Evolutionary conservation across 2,329 filamentous ascomycete species (phyloP).

Genomic region (Ceratocystis variospora): DNA sequence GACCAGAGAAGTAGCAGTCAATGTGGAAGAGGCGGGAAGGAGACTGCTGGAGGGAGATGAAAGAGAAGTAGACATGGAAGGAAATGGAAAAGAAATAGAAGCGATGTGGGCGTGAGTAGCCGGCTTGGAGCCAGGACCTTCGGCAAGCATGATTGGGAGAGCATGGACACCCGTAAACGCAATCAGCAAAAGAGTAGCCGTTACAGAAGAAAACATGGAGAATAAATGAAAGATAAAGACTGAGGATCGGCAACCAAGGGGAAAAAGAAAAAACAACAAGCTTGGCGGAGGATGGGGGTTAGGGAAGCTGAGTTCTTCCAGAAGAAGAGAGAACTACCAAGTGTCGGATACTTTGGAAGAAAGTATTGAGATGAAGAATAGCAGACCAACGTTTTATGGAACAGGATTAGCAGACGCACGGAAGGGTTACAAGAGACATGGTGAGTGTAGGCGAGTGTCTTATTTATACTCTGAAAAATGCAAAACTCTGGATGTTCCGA

Average conservation of each 20-base stretch:
- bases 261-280: neutral
- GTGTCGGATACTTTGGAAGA: neutral
- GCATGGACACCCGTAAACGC: slow-evolving; percentile 1
- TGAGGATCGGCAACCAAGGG: no score
- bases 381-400: neutral
- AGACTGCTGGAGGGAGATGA: neutral
- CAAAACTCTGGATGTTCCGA: neutral
- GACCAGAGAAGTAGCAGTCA: neutral
- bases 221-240: neutral
- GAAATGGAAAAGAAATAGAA: neutral
- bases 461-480: neutral
- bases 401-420: neutral
- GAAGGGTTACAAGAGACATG: neutral
- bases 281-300: neutral
- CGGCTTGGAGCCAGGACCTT: neutral
- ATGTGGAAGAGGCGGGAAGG: neutral
- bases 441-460: neutral
- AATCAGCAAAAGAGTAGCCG: neutral
- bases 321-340: neutral
- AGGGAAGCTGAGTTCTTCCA: neutral
- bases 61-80: neutral
- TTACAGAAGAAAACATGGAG: neutral
- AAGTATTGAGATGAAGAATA: neutral
- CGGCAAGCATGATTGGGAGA: slow-evolving; percentile 1
- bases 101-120: neutral